Percentiles rank a stretch among this genome's conserved stretches.
These are phyloP conservation scores for Puccinellia tenuiflora DNA, from an alignment of 176 grass and related monocot genomes.

Conservation along the genomic window DNA sequence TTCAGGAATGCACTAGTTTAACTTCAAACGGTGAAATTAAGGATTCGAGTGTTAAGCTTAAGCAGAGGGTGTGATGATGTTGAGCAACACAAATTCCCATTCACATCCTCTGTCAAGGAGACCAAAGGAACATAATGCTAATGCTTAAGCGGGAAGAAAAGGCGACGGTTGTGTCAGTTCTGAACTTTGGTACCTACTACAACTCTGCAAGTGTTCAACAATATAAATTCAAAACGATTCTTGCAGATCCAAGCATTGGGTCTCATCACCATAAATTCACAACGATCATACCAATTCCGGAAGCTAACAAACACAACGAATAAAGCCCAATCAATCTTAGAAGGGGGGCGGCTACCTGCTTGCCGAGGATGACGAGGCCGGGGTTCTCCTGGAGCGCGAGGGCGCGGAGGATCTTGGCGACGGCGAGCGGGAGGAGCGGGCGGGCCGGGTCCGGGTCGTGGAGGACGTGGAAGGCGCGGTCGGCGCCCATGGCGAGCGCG, in stretches of 20 bases:
- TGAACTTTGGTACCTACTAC: not conserved
- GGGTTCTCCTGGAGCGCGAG: constrained; percentile 65
- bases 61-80: not conserved
- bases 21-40: not conserved
- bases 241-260: no score
- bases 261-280: no score
- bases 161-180: not conserved
- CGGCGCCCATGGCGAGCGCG: constrained; percentile 91
- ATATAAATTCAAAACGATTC: no score
- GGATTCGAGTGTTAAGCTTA: not conserved
- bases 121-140: not conserved
- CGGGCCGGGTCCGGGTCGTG: constrained; percentile 29
- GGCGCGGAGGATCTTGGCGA: constrained; percentile 72
- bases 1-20: no score
- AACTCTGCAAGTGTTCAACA: not conserved
- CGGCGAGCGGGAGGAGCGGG: constrained; percentile 66
- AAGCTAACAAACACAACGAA: no score
- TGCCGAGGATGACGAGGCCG: constrained; percentile 72
- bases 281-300: no score
- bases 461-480: constrained; percentile 81
- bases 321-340: no score
- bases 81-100: no score
- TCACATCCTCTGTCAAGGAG: not conserved
- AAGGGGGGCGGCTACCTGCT: no score
- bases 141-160: no score